Evolutionary conservation across 2,329 filamentous ascomycete genomes (phyloP).

Genomic region (Aspergillus fructus): DNA sequence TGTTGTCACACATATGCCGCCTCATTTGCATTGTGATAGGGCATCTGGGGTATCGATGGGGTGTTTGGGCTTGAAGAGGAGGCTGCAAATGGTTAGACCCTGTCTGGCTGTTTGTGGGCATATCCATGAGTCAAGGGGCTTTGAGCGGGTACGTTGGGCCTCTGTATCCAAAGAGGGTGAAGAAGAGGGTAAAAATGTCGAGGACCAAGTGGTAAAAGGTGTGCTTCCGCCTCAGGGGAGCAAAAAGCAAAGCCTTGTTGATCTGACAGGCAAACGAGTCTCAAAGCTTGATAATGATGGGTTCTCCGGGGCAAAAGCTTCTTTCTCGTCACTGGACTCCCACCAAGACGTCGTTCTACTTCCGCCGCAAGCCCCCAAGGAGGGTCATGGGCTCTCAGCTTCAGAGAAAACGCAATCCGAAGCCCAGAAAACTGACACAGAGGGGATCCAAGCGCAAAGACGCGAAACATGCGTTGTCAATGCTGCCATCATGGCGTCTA

Average conservation of each 20-base stretch:
- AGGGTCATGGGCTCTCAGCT: neutral
- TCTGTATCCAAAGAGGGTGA: neutral
- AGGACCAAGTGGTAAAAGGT: slow-evolving; percentile 20
- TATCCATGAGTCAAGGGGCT: slow-evolving; percentile 58
- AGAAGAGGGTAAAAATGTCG: neutral
- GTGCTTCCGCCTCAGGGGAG: slow-evolving; percentile 45
- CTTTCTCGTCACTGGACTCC: neutral
- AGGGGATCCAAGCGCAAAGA: slow-evolving; percentile 34
- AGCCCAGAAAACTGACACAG: neutral
- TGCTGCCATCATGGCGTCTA: slow-evolving; percentile 70
- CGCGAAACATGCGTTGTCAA: slow-evolving; percentile 78
- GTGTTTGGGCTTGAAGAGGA: slow-evolving; percentile 48
- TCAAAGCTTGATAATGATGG: slow-evolving; percentile 34
- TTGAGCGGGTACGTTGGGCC: slow-evolving; percentile 52
- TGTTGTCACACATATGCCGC: slow-evolving; percentile 58
- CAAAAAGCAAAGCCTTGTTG: slow-evolving; percentile 56
- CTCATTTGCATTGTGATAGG: slow-evolving; percentile 50
- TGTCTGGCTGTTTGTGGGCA: slow-evolving; percentile 58
- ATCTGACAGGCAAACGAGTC: slow-evolving; percentile 48
- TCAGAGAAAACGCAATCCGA: neutral
- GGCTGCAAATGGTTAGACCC: slow-evolving; percentile 50
- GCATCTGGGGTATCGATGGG: slow-evolving; percentile 40
- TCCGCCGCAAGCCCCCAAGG: slow-evolving; percentile 1
- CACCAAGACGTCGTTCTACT: slow-evolving; percentile 15
- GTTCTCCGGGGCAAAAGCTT: slow-evolving; percentile 8